Base-by-base conservation (phyloP, 345 rosid genomes). In the Linum lewisii region DNA sequence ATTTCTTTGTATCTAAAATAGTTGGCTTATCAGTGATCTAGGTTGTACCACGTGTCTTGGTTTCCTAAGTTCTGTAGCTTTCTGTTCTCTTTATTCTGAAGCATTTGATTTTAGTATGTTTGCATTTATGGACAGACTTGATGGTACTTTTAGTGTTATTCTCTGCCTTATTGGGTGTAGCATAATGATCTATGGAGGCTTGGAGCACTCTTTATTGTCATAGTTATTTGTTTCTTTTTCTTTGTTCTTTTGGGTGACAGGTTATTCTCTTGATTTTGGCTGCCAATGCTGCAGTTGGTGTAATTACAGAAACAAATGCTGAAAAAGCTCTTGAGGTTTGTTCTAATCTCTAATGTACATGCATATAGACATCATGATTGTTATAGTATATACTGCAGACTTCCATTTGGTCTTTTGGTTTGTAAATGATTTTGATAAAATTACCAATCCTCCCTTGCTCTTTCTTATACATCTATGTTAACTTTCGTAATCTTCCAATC, bases 231-330 rank as follows among this genome's bases (percentile, higher is more conserved):
- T 63, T 19, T 45, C 62, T 54, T 45, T 64, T 55, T 58, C 42
- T 64, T 24, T 57, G 55, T 70, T 58, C 54, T 63, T 63, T 50
- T 58, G 26, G 20, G 47, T 22, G 65, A 45, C 81, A 93, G 97
- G 99, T 93, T 52, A 93, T 93, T 72, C 78, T 93, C 57, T 73
- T 93, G 74, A 89, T 93, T 79, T 79, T 93, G 81, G 99, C 97
- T 73, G 99, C 97, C 77, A 93, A 93, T 85, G 97, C 99, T 44
- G 92, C 97, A 1, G 99, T 93, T 10, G 97, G 97, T 52, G 96
- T 93, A 57, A 93, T 93, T 58, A 93, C 99, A 8, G 99, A 89
- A 83, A 93, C 99, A 51, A 93, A 93, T 84, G 99, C 97, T 44
- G 99, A 93, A 77, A 93, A 84, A 76, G 99, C 97, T 36, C 97